Evolutionary conservation across 148 eudicot species (phyloP).

Genomic region (Spergularia bocconei): DNA sequence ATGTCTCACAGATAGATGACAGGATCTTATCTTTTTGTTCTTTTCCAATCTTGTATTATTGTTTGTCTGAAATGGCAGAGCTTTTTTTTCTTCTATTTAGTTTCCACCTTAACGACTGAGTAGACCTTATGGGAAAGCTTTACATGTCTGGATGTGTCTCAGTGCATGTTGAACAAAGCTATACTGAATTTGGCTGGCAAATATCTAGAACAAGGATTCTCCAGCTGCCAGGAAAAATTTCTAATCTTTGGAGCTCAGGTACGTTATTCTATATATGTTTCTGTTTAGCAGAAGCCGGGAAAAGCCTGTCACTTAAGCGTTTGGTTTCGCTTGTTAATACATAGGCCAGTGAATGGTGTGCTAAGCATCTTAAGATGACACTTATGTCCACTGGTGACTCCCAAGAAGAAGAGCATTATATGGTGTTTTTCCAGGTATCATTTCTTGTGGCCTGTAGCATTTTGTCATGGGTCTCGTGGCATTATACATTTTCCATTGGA

Average conservation of each 20-base stretch:
- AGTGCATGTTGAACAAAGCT: constrained; percentile 87
- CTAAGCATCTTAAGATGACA: constrained; percentile 88
- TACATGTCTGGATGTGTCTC: constrained; percentile 86
- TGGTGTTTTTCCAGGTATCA: constrained; percentile 64
- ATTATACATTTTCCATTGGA: neutral
- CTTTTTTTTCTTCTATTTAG: constrained; percentile 1
- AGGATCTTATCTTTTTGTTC: neutral
- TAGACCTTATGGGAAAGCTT: constrained; percentile 93
- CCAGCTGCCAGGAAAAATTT: constrained; percentile 49
- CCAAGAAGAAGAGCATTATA: constrained; percentile 77
- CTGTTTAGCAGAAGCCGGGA: neutral
- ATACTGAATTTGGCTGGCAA: constrained; percentile 64
- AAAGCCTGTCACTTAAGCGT: neutral
- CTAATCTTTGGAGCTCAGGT: constrained; percentile 72
- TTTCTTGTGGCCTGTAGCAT: neutral
- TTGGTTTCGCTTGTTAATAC: neutral
- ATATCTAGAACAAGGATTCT: constrained; percentile 50
- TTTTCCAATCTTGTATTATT: neutral
- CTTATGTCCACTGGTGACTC: constrained; percentile 73
- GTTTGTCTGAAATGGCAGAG: constrained; percentile 5
- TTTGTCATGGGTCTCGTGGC: neutral
- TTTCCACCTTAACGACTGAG: constrained; percentile 49
- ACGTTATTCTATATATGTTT: constrained; percentile 23
- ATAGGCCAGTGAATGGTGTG: constrained; percentile 85
- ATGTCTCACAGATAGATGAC: neutral